These are phyloP conservation scores for Hypsizygus ulmarius DNA, from an alignment of 1,284 basidiomycete genomes.

Conservation along the genomic window DNA sequence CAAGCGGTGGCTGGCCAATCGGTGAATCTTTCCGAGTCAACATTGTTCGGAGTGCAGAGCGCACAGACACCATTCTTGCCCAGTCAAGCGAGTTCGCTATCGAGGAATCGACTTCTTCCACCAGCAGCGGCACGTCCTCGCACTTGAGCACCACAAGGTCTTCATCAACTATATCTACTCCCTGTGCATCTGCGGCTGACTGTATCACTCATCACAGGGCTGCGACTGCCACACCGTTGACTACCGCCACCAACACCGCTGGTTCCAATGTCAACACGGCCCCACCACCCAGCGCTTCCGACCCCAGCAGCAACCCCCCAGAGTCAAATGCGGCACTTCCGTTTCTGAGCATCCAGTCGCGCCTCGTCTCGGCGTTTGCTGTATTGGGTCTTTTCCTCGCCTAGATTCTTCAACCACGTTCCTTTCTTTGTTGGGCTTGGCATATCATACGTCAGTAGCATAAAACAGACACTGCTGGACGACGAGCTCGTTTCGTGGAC, in stretches of 20 bases:
- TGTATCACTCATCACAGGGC: constrained; percentile 16
- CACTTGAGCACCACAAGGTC: constrained; percentile 6
- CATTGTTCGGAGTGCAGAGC: constrained; percentile 49
- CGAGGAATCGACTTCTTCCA: constrained; percentile 23
- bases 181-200: neutral
- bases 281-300: constrained; percentile 15
- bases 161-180: constrained; percentile 5
- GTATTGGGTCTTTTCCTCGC: constrained; percentile 16
- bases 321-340: constrained; percentile 27
- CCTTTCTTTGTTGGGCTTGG: neutral
- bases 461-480: neutral
- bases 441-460: neutral
- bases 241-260: constrained; percentile 15
- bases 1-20: constrained; percentile 56
- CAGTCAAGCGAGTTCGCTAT: constrained; percentile 65
- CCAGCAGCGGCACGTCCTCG: constrained; percentile 11
- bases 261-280: constrained; percentile 15
- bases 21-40: constrained; percentile 67
- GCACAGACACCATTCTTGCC: constrained; percentile 53
- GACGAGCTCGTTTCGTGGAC: neutral
- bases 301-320: constrained; percentile 26
- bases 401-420: constrained; percentile 5
- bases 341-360: constrained; percentile 22
- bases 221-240: constrained; percentile 15
- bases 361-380: constrained; percentile 25